Evolutionary conservation across 1,284 basidiomycete genomes (phyloP).

Genomic region (Cutaneotrichosporon sp.): DNA sequence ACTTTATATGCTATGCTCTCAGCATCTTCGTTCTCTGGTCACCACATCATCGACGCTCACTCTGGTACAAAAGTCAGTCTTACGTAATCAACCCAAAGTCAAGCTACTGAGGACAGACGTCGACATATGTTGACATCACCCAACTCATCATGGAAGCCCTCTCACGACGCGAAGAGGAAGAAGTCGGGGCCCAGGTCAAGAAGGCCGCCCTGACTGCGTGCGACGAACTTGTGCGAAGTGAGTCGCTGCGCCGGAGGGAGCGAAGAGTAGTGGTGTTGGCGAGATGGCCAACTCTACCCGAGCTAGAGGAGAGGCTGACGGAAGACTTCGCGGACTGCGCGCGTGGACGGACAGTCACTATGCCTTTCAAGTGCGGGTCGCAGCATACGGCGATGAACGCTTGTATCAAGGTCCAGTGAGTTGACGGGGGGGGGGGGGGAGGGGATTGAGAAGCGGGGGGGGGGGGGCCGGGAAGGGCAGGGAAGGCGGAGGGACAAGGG

Average conservation of each 20-base stretch:
- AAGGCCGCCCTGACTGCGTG: slow-evolving; percentile 74
- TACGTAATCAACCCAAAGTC: not conserved
- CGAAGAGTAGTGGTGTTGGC: not conserved
- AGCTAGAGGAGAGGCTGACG: not conserved
- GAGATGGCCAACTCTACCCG: not conserved
- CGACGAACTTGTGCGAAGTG: slow-evolving; percentile 72
- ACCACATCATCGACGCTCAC: too few relatives aligned
- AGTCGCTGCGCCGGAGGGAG: slow-evolving; percentile 12
- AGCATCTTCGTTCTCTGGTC: too few relatives aligned
- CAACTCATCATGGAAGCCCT: slow-evolving; percentile 68
- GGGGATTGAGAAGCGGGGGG: not conserved
- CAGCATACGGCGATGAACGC: slow-evolving; percentile 70
- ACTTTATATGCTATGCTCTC: too few relatives aligned
- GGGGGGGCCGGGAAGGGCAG: not conserved
- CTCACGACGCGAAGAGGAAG: slow-evolving; percentile 83
- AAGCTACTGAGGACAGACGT: not conserved
- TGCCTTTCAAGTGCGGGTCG: slow-evolving; percentile 75
- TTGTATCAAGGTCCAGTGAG: slow-evolving; percentile 79
- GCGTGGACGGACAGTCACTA: slow-evolving; percentile 73
- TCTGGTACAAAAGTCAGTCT: not conserved
- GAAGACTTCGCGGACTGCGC: slow-evolving; percentile 81
- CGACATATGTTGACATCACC: not conserved
- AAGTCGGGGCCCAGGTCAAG: slow-evolving; percentile 60
- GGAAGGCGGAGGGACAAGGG: not conserved
- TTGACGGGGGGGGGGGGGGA: slow-evolving; percentile 24